Conservation (phyloP, 208 protist species). For the Leptomonas seymouri region DNA sequence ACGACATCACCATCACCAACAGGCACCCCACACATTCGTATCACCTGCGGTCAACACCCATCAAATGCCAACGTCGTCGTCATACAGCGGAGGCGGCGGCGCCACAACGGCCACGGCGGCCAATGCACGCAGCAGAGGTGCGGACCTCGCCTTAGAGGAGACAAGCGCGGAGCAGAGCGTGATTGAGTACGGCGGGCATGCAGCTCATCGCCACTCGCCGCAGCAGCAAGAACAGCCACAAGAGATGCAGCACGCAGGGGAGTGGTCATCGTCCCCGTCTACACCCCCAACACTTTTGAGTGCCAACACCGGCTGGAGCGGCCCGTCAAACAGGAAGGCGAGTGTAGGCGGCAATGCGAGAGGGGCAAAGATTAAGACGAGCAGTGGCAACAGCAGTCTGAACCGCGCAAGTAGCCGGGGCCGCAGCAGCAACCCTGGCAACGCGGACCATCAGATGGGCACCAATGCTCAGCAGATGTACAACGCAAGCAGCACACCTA, state of each 20-base stretch:
- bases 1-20: conserved; percentile 23
- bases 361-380: neutral
- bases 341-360: conserved; percentile 3
- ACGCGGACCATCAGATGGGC: neutral
- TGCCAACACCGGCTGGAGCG: conserved; percentile 3
- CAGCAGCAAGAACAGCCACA: neutral
- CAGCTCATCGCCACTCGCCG: neutral
- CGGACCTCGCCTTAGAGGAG: neutral
- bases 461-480: conserved; percentile 10
- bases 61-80: conserved; percentile 6
- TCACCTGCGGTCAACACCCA: neutral
- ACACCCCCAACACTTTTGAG: conserved; percentile 4
- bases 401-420: conserved; percentile 16
- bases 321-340: neutral
- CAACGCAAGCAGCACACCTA: neutral
- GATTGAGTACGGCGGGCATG: neutral
- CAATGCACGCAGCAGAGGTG: neutral
- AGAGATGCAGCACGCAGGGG: neutral
- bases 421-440: conserved; percentile 4
- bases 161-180: neutral
- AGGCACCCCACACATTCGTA: neutral
- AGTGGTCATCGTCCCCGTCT: conserved; percentile 8
- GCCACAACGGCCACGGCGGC: neutral
- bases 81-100: conserved; percentile 6
- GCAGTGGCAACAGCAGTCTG: neutral